Conservation (phyloP, 495 filamentous ascomycete species). For the Penicillium samsonianum region DNA sequence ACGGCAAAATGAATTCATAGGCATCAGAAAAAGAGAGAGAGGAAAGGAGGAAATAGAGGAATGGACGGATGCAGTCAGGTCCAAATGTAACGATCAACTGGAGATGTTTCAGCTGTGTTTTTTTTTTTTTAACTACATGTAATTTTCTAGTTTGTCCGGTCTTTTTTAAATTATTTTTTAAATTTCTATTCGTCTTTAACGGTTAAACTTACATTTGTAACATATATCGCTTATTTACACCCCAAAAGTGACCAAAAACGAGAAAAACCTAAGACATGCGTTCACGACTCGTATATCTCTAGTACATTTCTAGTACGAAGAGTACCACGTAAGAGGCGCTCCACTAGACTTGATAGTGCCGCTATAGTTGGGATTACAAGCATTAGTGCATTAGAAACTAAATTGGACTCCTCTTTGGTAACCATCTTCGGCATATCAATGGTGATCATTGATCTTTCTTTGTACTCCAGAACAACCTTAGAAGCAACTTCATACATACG, state of each 20-base stretch:
- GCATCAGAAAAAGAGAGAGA: slow-evolving; percentile 2
- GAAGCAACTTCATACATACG: too few relatives aligned
- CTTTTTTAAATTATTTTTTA: neutral
- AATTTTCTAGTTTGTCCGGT: too few relatives aligned
- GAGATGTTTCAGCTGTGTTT: slow-evolving; percentile 22
- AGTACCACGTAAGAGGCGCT: neutral
- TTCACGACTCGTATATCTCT: neutral
- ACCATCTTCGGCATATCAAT: neutral
- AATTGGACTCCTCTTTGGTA: neutral
- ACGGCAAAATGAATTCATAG: slow-evolving; percentile 5
- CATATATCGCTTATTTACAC: too few relatives aligned
- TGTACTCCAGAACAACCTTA: neutral
- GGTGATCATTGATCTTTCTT: neutral
- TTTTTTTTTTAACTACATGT: neutral
- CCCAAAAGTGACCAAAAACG: too few relatives aligned
- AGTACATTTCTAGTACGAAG: neutral
- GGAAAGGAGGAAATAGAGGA: slow-evolving; percentile 21
- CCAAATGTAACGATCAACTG: slow-evolving; percentile 13
- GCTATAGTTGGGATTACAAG: neutral
- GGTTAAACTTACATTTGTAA: too few relatives aligned
- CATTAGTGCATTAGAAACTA: neutral
- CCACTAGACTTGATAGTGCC: neutral
- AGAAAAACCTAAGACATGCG: neutral
- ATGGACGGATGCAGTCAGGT: slow-evolving; percentile 27
- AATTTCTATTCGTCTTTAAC: neutral